Conservation (phyloP, 2,329 filamentous ascomycete species). For the Magnaporthiopsis rhizophila region DNA sequence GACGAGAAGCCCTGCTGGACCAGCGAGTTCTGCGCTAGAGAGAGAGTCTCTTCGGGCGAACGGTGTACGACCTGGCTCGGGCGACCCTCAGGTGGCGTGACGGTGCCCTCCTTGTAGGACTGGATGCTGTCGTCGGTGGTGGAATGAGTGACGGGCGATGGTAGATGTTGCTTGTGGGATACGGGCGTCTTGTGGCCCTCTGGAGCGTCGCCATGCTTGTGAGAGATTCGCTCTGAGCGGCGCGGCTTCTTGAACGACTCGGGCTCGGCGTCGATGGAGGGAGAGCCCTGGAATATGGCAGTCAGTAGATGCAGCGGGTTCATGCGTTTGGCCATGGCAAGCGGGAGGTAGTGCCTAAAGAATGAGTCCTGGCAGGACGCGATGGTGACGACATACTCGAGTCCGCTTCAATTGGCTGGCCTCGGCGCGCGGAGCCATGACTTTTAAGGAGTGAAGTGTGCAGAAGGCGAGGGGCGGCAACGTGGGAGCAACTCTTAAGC, state of each 20-base stretch:
- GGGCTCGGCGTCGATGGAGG: constrained; percentile 47
- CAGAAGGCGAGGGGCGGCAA: neutral
- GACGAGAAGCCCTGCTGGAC: constrained; percentile 31
- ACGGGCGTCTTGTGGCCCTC: constrained; percentile 47
- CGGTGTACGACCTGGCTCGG: constrained; percentile 47
- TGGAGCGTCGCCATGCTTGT: constrained; percentile 29
- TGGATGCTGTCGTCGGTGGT: constrained; percentile 50
- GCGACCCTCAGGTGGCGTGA: constrained; percentile 57
- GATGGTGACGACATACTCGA: constrained; percentile 17
- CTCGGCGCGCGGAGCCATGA: constrained; percentile 19
- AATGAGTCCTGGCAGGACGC: neutral
- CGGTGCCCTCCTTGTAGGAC: constrained; percentile 60
- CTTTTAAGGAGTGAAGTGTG: neutral
- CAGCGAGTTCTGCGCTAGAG: constrained; percentile 20
- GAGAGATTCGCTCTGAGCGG: constrained; percentile 64
- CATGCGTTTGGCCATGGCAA: constrained; percentile 11
- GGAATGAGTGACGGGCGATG: constrained; percentile 68
- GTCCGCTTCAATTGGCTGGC: constrained; percentile 21
- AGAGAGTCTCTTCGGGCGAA: constrained; percentile 39
- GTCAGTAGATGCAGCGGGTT: constrained; percentile 15
- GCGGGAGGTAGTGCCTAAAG: constrained; percentile 13
- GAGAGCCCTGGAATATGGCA: constrained; percentile 47
- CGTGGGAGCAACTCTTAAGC: neutral
- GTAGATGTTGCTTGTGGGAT: constrained; percentile 60
- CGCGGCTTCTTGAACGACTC: constrained; percentile 73